Conservation (phyloP, 1,284 basidiomycete genomes). For the Moesziomyces sp. region DNA sequence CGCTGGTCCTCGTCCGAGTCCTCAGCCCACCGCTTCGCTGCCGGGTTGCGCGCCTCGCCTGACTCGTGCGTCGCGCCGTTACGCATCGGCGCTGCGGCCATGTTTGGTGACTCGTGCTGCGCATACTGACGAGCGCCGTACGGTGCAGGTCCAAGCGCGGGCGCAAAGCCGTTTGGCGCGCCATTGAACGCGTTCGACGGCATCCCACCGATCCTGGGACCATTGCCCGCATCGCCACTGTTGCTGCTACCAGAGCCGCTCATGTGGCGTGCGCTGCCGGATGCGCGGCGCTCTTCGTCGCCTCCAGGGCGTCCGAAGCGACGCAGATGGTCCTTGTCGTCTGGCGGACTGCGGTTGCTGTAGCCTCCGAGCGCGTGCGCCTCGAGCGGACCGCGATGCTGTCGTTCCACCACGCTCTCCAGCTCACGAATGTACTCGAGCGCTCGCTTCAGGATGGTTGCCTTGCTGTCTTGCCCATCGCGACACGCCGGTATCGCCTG, state of each 20-base stretch:
- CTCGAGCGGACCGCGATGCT: conserved; percentile 25
- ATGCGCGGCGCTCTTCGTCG: conserved; percentile 26
- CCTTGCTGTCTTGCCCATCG: conserved; percentile 54
- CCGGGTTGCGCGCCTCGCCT: conserved; percentile 1
- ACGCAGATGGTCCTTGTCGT: conserved; percentile 39
- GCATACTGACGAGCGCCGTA: conserved; percentile 7
- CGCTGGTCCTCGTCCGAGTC: conserved; percentile 26
- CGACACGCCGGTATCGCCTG: conserved; percentile 46
- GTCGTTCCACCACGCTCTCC: conserved; percentile 39
- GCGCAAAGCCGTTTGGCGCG: conserved; percentile 2
- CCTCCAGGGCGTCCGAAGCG: conserved; percentile 35
- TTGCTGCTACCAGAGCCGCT: conserved; percentile 10
- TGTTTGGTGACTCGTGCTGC: conserved; percentile 8
- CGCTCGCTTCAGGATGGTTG: conserved; percentile 48
- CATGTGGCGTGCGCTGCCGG: conserved; percentile 13
- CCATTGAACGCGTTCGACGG: conserved; percentile 25
- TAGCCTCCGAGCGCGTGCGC: conserved; percentile 18
- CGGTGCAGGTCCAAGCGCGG: neutral
- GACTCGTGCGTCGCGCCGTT: conserved; percentile 1
- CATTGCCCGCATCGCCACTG: conserved; percentile 18
- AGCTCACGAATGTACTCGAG: conserved; percentile 51
- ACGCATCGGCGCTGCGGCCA: neutral
- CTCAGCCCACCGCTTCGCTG: conserved; percentile 31
- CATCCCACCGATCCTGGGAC: conserved; percentile 31
- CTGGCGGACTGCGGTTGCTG: conserved; percentile 41